Evolutionary conservation across 1,139 yeast genomes (phyloP), one percentile per base, ranked within the genome.

Genomic region (Kodamaea fungicola): DNA sequence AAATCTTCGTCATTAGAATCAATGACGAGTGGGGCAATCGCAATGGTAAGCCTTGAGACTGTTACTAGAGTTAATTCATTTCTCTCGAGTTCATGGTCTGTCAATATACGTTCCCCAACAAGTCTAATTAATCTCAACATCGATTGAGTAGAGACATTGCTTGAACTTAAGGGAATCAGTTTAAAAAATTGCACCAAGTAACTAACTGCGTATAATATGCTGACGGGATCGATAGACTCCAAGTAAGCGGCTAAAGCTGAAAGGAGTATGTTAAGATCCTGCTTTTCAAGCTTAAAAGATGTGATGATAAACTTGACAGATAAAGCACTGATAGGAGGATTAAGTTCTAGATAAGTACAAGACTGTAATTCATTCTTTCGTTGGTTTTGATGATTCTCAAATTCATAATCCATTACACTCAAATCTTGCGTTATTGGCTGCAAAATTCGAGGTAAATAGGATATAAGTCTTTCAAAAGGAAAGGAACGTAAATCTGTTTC

Each of bases 31-130:
- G 54, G 53, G 12, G 43, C 22, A 22, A 60, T 40, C 4, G 31
- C 32, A 1, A 36, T 32, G 22, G 71, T 43, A 2, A 66, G 40
- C 22, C 47, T 44, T 22, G 68, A 63, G 1, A 62, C 56, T 0
- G 52, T 43, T 1, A 51, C 40, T 7, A 68, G 41, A 0, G 67
- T 57, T 21, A 59, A 34, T 41, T 73, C 78, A 23, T 49, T 50
- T 42, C 74, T 51, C 37, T 71, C 76, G 13, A 49, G 44, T n/a
- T 45, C 46, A 39, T 52, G 57, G 27, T 45, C 39, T 4, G 54
- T 36, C n/a, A 67, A 46, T 4, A 63, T 44, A 6, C 51, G 54
- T 28, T 63, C 68, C 1, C 72, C 73, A 16, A 63, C 41, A 6
- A 59, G 30, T 27, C 69, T 45, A 6, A 64, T 39, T 22, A 63